Evolutionary conservation across 1,139 yeast species (phyloP).

Genomic region (Spathaspora sp.): DNA sequence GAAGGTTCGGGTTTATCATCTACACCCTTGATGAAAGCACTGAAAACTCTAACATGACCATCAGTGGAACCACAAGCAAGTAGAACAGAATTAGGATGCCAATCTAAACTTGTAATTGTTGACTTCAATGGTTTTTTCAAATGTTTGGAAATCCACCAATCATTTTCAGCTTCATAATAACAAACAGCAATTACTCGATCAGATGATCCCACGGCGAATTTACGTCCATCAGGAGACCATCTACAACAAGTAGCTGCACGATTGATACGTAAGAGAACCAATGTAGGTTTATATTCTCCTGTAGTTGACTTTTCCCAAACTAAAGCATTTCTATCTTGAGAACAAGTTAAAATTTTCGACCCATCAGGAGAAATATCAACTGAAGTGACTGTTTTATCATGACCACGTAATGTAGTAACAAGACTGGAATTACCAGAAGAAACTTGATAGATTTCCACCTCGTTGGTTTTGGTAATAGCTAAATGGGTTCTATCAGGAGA

Average conservation of each 20-base stretch:
- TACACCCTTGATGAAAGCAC: conserved; percentile 88
- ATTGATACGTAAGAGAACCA: conserved; percentile 87
- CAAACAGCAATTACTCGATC: conserved; percentile 94
- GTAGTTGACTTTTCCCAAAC: conserved; percentile 77
- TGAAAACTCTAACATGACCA: conserved; percentile 90
- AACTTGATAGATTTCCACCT: conserved; percentile 71
- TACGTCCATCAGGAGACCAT: conserved; percentile 92
- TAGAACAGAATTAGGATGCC: conserved; percentile 94
- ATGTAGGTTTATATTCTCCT: conserved; percentile 74
- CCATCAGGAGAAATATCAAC: conserved; percentile 91
- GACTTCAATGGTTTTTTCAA: conserved; percentile 90
- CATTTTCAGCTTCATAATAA: conserved; percentile 92
- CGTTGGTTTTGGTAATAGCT: conserved; percentile 79
- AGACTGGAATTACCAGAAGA: conserved; percentile 48
- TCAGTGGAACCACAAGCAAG: conserved; percentile 93
- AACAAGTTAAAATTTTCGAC: conserved; percentile 83
- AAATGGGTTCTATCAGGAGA: conserved; percentile 65
- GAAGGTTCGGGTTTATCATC: conserved; percentile 82
- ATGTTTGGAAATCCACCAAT: conserved; percentile 99
- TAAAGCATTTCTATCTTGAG: conserved; percentile 96
- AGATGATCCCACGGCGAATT: conserved; percentile 96
- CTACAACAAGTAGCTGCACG: conserved; percentile 91
- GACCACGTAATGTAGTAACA: conserved; percentile 70
- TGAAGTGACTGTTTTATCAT: conserved; percentile 93
- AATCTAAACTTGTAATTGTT: conserved; percentile 77